These are phyloP conservation scores for Pyrus pyrifolia DNA, from an alignment of 306 rosid species.

Conservation along the genomic window DNA sequence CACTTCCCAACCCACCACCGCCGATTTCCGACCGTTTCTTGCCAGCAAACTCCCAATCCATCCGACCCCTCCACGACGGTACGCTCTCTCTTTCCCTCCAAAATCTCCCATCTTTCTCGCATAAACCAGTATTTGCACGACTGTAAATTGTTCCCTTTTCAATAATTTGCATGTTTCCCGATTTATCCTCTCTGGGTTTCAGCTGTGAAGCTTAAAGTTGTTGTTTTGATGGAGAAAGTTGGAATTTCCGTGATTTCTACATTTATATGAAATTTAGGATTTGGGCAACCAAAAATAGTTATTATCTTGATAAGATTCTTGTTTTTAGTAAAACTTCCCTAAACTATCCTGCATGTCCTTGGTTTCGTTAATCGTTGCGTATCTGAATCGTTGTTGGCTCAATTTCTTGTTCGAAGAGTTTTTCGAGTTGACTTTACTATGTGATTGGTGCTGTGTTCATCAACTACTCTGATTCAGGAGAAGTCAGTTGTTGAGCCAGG, in stretches of 20 bases:
- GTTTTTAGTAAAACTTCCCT: too few relatives aligned
- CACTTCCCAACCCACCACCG: constrained; percentile 18
- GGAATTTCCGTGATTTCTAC: background rate
- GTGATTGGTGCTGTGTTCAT: background rate
- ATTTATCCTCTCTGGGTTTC: background rate
- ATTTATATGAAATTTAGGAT: background rate
- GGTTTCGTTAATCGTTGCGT: background rate
- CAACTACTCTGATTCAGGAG: constrained; percentile 25
- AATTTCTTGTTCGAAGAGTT: background rate
- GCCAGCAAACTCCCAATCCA: constrained; percentile 49
- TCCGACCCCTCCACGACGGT: constrained; percentile 46
- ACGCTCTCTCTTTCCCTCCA: background rate
- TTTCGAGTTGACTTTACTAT: background rate
- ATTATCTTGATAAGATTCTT: background rate
- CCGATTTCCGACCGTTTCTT: constrained; percentile 39
- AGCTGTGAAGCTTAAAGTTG: background rate
- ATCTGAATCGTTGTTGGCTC: background rate
- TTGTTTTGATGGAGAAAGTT: background rate
- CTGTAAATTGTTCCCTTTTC: background rate
- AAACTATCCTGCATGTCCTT: background rate
- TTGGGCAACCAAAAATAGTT: background rate
- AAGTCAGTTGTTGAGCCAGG: constrained; percentile 33
- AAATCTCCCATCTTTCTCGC: background rate
- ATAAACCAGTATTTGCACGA: background rate
- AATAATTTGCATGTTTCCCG: background rate